Percentiles rank a stretch among this genome's conserved stretches.
Conservation (phyloP, 2,329 filamentous ascomycete species). For the Ophiostoma australiae region DNA sequence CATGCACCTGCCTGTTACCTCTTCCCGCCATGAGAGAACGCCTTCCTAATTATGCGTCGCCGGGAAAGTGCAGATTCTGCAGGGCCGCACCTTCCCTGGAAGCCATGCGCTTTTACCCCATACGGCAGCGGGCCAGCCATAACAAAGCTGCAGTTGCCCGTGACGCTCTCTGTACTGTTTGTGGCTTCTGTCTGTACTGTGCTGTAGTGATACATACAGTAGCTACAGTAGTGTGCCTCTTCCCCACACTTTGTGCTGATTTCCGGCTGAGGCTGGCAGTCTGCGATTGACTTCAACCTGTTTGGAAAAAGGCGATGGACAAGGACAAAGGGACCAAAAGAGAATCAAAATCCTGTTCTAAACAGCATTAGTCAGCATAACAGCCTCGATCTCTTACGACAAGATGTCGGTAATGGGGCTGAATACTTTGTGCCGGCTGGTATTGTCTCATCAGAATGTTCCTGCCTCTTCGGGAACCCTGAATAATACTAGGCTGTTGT, state of each 20-base stretch:
- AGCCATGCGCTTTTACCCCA: neutral
- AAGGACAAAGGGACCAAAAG: neutral
- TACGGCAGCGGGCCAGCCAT: neutral
- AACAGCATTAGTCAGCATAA: too few relatives aligned
- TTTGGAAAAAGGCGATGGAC: neutral
- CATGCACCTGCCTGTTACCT: neutral
- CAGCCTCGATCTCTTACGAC: neutral
- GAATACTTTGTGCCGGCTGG: neutral
- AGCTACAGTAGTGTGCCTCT: neutral
- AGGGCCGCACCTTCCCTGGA: conserved; percentile 11
- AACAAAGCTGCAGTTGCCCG: conserved; percentile 4
- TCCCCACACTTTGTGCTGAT: neutral
- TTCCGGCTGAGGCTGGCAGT: neutral
- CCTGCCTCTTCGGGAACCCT: neutral
- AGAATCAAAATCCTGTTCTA: neutral
- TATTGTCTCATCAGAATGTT: neutral
- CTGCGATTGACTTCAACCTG: neutral
- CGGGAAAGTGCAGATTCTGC: conserved; percentile 7
- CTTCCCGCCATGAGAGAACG: neutral
- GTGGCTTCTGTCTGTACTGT: neutral
- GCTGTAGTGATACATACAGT: neutral
- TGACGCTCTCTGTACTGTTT: neutral
- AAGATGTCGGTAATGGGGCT: neutral
- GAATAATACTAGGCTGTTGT: neutral
- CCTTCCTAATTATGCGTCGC: neutral